Base-by-base conservation (phyloP, 352 stramenopile species). In the Hyaloperonospora brassicae region DNA sequence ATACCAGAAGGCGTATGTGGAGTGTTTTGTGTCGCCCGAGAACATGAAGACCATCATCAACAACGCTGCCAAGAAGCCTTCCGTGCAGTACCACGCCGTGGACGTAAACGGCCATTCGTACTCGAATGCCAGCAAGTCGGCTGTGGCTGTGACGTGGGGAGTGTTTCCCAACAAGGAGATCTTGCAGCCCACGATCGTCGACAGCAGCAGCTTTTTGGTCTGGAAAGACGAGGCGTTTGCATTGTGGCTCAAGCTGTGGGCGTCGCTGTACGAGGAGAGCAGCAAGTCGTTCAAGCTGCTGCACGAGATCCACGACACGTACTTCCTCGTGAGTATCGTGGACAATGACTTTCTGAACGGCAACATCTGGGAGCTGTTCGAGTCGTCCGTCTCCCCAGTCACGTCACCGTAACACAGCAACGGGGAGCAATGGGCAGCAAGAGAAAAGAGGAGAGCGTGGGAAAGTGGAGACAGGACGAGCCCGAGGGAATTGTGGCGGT, bases 1-100 rank as follows among this genome's bases (percentile, higher is more conserved):
- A 36, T 99, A 99, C 76, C 96, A 99, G 72, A 98, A 99, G 76
- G 95, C 94, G 22, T 99, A 99, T 72, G 89, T 98, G 55, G 96
- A 99, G 77, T 98, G 93, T 70, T 99, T 99, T 68, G 87, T 96
- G 48, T 98, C 86, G 50, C 95, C 95, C 5, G 79, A 95, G 50
- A 90, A 91, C 57, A 83, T 96, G 68, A 92, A 91, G 66, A 86
- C 85, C 57, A 86, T 96, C 55, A 96, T 96, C 23, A 82, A 95
- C 14, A 85, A 86, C 24, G 83, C 79, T 10, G 66, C 86, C 6
- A 76, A 76, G 61, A 84, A 98, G 68, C 70, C 61, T 47, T 87
- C 77, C 49, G 76, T 93, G 56, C 80, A 93, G 61, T 97, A 96
- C 70, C 84, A 96, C 57, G 92, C 92, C 34, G 81, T 97, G 49